These are phyloP conservation scores for Trichosanthes cucumerina DNA, from an alignment of 306 rosid species.

Conservation along the genomic window DNA sequence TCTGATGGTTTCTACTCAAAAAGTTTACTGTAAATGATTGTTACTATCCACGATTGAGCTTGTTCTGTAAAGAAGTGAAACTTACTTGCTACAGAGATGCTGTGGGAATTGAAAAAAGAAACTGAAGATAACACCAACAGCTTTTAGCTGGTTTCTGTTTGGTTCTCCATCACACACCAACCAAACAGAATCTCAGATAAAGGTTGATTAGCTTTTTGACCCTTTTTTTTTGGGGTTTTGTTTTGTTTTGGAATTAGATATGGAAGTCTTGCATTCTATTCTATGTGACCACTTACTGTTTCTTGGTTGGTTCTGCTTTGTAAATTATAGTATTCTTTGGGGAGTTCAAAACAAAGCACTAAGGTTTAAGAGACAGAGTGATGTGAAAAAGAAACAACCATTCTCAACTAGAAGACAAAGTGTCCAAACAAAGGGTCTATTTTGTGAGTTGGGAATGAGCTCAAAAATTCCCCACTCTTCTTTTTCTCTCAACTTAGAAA, in stretches of 20 bases:
- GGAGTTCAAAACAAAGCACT: slow-evolving; percentile 2
- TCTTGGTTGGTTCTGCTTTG: slow-evolving; percentile 20
- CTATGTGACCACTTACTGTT: slow-evolving; percentile 22
- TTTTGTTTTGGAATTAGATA: background rate
- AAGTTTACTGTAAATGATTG: background rate
- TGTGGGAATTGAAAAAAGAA: background rate
- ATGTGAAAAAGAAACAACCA: background rate
- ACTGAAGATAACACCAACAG: slow-evolving; percentile 25
- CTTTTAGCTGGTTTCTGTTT: slow-evolving; percentile 46
- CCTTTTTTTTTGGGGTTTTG: slow-evolving; percentile 11
- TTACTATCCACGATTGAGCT: background rate
- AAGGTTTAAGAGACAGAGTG: background rate
- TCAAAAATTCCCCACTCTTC: background rate
- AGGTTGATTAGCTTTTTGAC: slow-evolving; percentile 65
- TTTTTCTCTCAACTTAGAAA: background rate
- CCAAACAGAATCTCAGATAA: slow-evolving; percentile 89
- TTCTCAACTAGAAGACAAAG: background rate
- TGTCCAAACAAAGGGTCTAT: background rate
- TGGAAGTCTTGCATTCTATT: background rate
- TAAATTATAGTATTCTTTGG: slow-evolving; percentile 2
- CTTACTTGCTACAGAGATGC: background rate
- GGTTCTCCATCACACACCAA: slow-evolving; percentile 52
- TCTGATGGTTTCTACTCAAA: background rate
- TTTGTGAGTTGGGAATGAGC: background rate
- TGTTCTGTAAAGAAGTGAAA: background rate